Evolutionary conservation across 306 rosid genomes (phyloP), one percentile per base, ranked within the genome.

Genomic region (Prunus mongolica): DNA sequence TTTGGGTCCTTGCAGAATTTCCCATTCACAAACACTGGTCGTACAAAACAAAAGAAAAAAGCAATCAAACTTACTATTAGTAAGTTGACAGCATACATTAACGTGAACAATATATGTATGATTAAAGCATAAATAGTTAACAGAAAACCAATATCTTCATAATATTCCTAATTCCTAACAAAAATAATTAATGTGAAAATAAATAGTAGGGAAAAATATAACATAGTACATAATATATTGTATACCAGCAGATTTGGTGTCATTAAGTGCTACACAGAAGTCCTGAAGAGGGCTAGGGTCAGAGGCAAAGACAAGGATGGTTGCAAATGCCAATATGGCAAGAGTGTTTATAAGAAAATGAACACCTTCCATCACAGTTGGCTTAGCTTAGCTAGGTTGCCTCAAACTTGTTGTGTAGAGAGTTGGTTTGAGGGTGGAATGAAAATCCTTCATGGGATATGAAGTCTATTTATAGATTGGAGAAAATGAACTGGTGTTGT

Each of bases 211-310:
- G 3, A 22, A 22, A 58, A 1, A 3, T 4, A 55, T n/a, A 34
- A 8, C n/a, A 55, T 55, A n/a, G 9, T 58, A 14, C 41, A 52
- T 52, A 52, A 2, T 13, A 2, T 27, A 15, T 30, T 52, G 41
- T 34, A 6, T 34, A 34, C 8, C 41, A 6, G 41, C 41, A 5
- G 41, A 34, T 34, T 34, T 34, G 8, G 8, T 34, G 8, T 34
- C 41, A 34, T 34, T 34, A 34, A 34, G 41, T 54, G 65, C 65
- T 1, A 71, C 65, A 22, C 65, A 71, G 30, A 71, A 55, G 64
- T 71, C 75, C 27, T 55, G 75, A 9, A 71, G 61, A 3, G 65
- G 75, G 55, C 64, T 55, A 6, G 75, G 75, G 32, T 71, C 65
- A 12, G n/a, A 52, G 61, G 75, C 75, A 28, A 16, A 70, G 27